Base-by-base conservation (phyloP, 768 basidiomycete genomes). In the Mycena alexandri region DNA sequence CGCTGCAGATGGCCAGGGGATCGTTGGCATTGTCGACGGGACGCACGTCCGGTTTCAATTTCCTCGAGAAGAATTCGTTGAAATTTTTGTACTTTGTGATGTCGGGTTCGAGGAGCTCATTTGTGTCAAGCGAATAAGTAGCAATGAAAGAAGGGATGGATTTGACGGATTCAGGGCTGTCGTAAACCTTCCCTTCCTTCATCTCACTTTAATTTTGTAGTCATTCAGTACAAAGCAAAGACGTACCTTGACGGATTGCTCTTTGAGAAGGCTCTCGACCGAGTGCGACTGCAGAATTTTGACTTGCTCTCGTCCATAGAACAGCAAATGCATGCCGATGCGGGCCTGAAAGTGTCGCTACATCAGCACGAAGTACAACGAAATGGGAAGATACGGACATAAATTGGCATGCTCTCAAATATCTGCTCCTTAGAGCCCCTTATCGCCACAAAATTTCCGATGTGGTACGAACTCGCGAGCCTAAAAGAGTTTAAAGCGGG, bases 391-490 rank as follows among this genome's bases (percentile, higher is more conserved):
- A 3, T 83, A 76, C 89, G 81, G 2, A 87, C 85, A 71, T 89
- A 92, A 48, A 93, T 81, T 0, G 92, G 92, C 92, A 93, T 93
- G 36, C 83, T 83, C 79, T 93, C 92, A 64, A 92, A 93, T 65
- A 89, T 81, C 72, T 83, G 84, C 73, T 88, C 79, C 9, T 76
- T 79, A 1, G 82, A 80, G 9, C 79, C 83, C 43, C 89, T 80
- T 34, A 86, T 76, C 22, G 82, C 73, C 29, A 89, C 87, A 72
- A 79, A 90, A 72, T 90, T 90, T 4, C 89, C 89, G 56, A 86
- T 78, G 61, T 90, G 89, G 67, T 86, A 85, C 33, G 81, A 77
- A 6, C 75, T 71, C 4, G 87, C 88, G 24, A 89, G 76, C 51
- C 50, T 68, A 41, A 14, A 5, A 8, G 33, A 51, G 19, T 50